Conservation (phyloP, 495 filamentous ascomycete genomes). For the Penicillium simplicissimum region DNA sequence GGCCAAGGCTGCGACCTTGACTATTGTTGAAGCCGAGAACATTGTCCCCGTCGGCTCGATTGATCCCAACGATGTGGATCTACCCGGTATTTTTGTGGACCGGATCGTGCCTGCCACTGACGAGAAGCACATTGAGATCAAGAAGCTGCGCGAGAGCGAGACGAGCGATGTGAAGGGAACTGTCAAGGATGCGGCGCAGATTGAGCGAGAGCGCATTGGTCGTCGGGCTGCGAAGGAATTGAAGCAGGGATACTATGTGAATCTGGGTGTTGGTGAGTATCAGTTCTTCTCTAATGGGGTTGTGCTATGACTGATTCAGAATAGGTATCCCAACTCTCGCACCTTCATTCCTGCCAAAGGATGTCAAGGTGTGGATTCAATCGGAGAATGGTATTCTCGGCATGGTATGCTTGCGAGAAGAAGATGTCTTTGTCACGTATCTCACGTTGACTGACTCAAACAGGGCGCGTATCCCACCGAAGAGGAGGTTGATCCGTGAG, state of each 20-base stretch:
- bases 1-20: constrained; percentile 82
- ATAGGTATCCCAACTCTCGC: constrained; percentile 79
- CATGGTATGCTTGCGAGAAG: constrained; percentile 43
- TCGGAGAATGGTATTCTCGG: constrained; percentile 91
- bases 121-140: constrained; percentile 80
- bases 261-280: constrained; percentile 85
- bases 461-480: constrained; percentile 80
- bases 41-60: constrained; percentile 85
- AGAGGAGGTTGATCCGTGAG: constrained; percentile 71
- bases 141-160: constrained; percentile 65
- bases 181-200: constrained; percentile 60
- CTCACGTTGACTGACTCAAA: constrained; percentile 10
- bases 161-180: constrained; percentile 48
- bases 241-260: constrained; percentile 91
- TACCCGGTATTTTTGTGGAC: constrained; percentile 89
- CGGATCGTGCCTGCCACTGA: constrained; percentile 75
- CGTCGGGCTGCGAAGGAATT: constrained; percentile 87
- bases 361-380: constrained; percentile 82
- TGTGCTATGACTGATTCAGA: not conserved
- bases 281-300: not conserved
- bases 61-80: constrained; percentile 73
- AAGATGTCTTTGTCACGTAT: not conserved
- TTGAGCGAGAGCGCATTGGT: constrained; percentile 78
- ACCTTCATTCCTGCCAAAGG: constrained; percentile 74
- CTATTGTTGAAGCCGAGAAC: constrained; percentile 90